phyloP scores from a whole-genome alignment of 129 eudicot genomes.

The Oenanthe sinensis region DNA sequence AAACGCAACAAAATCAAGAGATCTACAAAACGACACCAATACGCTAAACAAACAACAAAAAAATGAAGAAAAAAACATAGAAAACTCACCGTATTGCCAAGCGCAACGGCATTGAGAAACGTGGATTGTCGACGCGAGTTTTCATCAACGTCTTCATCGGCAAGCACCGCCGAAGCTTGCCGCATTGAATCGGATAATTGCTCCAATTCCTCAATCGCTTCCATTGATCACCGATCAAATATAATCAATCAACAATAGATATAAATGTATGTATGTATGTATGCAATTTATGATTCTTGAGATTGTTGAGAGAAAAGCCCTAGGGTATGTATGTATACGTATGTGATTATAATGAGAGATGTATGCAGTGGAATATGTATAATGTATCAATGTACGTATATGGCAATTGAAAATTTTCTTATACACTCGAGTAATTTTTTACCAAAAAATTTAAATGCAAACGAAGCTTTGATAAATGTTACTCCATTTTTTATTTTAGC shows the following conservation, averaged over 20 bases:
- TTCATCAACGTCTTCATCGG: conserved; percentile 86
- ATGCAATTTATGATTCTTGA: no score
- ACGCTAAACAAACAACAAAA: neutral
- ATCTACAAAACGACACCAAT: neutral
- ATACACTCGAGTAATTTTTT: no score
- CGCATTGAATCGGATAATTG: conserved; percentile 91
- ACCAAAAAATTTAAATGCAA: no score
- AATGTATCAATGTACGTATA: no score
- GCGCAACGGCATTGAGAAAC: conserved; percentile 84
- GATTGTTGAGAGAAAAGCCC: neutral
- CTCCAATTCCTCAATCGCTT: conserved; percentile 84
- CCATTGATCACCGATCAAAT: conserved; percentile 49
- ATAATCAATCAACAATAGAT: neutral
- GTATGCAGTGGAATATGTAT: no score
- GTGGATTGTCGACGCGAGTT: conserved; percentile 54
- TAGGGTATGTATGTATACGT: no score
- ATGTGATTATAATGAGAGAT: no score
- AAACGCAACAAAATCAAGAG: neutral
- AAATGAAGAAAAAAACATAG: neutral
- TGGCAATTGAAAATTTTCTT: no score
- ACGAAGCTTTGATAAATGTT: no score
- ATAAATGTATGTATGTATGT: neutral
- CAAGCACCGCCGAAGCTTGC: conserved; percentile 85
- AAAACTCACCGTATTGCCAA: conserved; percentile 78
- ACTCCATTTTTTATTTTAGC: no score